Evolutionary conservation across 2,329 filamentous ascomycete genomes (phyloP), one percentile per base, ranked within the genome.

Genomic region (Pseudocercospora fijiensis): DNA sequence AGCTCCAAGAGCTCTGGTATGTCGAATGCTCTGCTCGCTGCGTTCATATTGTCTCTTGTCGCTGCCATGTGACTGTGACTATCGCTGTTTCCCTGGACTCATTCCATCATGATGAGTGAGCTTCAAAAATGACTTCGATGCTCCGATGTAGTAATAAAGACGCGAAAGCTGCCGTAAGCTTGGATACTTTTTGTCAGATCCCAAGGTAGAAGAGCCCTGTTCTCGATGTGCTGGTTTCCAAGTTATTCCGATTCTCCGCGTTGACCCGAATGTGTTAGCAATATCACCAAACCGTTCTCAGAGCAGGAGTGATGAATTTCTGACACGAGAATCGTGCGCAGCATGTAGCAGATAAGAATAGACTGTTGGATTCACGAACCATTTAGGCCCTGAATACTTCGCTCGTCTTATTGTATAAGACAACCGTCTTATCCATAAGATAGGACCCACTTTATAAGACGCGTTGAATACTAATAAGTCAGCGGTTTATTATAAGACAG

Each of bases 1-100:
- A 62, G 51, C 55, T 69, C 65, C 43, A 67, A 61, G 11, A 69
- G 63, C 47, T 70, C 65, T 13, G 67, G 64, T 43, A 69, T 60
- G 56, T 56, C n/a, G 58, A 69, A 70, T 43, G 67, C 63, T 57
- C 51, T 16, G 3, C 43, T 51, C 3, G 67, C 65, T 22, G 55
- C 61, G 61, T 62, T 60, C 33, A 58, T 58, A n/a, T 16, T 51
- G 43, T 47, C 1, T 51, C 18, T 20, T 27, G 13, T 47, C 4
- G 43, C 43, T 47, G n/a, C 43, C 43, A 22, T 47, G 43, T 47
- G 43, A 33, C 30, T 33, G 30, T 33, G 30, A 33, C 30, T 33
- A 11, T 9, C 30, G 28, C 28, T 30, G 3, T 30, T 4, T 4
- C 2, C 28, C 7, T 33, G 11, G 10, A 33, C 30, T 33, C 10